phyloP scores from a whole-genome alignment of 306 rosid genomes.

The Cucumis sativus region DNA sequence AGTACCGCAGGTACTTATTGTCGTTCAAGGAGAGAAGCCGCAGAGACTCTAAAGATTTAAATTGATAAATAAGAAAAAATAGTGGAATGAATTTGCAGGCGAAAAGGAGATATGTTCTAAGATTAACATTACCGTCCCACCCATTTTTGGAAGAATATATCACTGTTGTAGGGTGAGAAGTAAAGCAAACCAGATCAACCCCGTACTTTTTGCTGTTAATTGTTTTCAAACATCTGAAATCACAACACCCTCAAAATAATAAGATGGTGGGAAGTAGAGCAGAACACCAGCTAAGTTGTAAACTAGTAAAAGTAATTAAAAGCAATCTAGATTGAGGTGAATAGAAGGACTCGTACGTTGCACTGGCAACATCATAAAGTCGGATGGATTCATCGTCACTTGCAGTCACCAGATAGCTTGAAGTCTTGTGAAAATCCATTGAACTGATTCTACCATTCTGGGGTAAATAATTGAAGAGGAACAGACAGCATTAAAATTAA shows the following conservation, averaged over 20 bases:
- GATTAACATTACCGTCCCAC: constrained; percentile 63
- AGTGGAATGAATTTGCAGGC: background rate
- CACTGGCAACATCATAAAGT: constrained; percentile 63
- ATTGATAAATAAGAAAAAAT: constrained; percentile 6
- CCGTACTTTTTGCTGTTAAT: constrained; percentile 97
- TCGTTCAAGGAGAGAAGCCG: constrained; percentile 87
- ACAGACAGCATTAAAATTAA: background rate
- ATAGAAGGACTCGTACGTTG: constrained; percentile 41
- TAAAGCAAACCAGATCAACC: constrained; percentile 88
- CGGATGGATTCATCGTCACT: constrained; percentile 95
- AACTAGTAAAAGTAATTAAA: background rate
- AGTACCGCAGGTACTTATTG: constrained; percentile 90
- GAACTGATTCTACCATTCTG: constrained; percentile 90
- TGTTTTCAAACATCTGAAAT: constrained; percentile 84
- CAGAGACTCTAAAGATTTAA: constrained; percentile 53
- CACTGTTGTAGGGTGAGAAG: constrained; percentile 92
- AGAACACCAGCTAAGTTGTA: background rate
- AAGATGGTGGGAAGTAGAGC: background rate
- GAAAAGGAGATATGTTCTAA: background rate
- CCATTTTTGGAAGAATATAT: constrained; percentile 97
- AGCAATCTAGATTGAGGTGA: background rate
- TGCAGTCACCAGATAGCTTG: constrained; percentile 82
- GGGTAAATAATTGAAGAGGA: background rate
- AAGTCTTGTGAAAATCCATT: constrained; percentile 77
- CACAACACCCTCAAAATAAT: background rate